Evolutionary conservation across 768 basidiomycete genomes (phyloP), one percentile per base, ranked within the genome.

Genomic region (Xerocomus potaroensis): DNA sequence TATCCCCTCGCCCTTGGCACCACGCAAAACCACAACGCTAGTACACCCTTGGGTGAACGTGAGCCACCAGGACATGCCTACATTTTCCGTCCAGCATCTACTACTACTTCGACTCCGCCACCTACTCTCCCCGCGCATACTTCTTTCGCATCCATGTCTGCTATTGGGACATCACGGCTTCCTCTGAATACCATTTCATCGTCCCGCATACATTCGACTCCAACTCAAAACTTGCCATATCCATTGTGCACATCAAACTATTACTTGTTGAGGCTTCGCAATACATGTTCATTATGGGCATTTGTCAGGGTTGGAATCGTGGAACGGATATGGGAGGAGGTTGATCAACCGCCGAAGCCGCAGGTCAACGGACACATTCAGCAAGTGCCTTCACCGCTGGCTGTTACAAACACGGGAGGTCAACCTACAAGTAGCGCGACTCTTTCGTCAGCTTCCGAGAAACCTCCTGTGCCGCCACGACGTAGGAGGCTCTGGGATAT

Each of bases 241-340:
- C 90, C 93, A 1, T 71, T 96, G 3, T 96, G 92, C 58, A 70
- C 77, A 10, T 79, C 78, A 15, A 83, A 87, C n/a, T 95, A 91
- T 84, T 95, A 92, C 63, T 72, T 95, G 14, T 70, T 77, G 5
- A 79, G 93, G 8, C 72, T 96, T 16, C 80, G 92, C 11, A 75
- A 84, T 30, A 91, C 92, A n/a, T 94, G 91, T 65, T 85, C 84
- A 4, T 69, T 95, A 12, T 96, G 92, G 91, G 80, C 86, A 15
- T 95, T 89, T 58, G 82, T 95, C 41, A 79, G 91, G 19, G 82
- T 80, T 0, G 80, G 86, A 9, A 72, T 96, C 44, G 73, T 95
- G 16, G 90, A 92, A 49, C 85, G 83, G 55, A 71, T 95, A 5
- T 96, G 93, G 93, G 86, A 91, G 46, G 92, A 94, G 52, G 57